phyloP scores from a whole-genome alignment of 225 moss, liverwort and hornwort species.

The Neckera pumila region DNA sequence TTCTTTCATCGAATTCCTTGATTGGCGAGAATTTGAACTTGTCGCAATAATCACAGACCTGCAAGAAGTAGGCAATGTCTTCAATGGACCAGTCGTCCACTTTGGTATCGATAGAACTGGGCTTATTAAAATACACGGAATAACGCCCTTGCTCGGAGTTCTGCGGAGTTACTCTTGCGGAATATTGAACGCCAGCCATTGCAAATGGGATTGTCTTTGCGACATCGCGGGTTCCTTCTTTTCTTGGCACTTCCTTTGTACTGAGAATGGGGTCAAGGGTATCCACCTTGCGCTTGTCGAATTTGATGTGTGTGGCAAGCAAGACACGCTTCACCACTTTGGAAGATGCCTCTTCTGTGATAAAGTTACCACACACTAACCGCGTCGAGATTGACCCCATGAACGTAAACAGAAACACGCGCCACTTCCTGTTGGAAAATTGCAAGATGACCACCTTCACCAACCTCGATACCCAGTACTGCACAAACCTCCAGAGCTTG shows the following conservation, averaged over 20 bases:
- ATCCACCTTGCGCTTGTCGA: not conserved
- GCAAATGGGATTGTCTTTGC: accelerated
- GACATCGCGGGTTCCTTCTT: accelerated
- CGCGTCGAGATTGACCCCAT: constrained; percentile 10
- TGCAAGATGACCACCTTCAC: constrained; percentile 5
- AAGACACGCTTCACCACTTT: constrained; percentile 8
- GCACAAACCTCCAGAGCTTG: constrained; percentile 14
- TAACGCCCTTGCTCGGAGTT: not conserved
- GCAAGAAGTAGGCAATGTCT: constrained; percentile 30
- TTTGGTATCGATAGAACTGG: not conserved
- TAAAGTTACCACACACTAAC: constrained; percentile 12
- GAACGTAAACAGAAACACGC: constrained; percentile 9
- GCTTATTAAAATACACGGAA: not conserved
- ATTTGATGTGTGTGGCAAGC: constrained; percentile 9
- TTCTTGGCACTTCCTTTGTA: not conserved
- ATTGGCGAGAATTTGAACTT: not conserved
- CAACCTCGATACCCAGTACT: constrained; percentile 9
- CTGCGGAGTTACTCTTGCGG: accelerated
- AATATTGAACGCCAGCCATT: not conserved
- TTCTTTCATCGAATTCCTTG: not conserved
- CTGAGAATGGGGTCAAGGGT: not conserved
- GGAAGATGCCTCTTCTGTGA: not conserved
- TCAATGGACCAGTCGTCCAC: not conserved
- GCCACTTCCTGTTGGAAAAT: not conserved
- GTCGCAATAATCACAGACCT: not conserved